These are phyloP conservation scores for Suillus americanus DNA, from an alignment of 768 basidiomycete genomes.

Conservation along the genomic window DNA sequence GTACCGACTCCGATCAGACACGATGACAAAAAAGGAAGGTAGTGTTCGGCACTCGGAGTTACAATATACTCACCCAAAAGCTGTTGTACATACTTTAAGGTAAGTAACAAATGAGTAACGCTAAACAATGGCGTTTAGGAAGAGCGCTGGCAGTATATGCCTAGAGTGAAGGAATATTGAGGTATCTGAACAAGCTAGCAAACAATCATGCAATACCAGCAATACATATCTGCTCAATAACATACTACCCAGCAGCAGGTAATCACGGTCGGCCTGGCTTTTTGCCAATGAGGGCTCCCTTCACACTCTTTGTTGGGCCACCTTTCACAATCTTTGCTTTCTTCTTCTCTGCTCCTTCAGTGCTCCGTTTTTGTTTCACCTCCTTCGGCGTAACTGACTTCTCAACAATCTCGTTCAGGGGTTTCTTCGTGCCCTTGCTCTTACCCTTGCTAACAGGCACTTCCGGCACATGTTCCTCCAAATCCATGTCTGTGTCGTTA, in stretches of 20 bases:
- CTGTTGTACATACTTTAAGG: neutral
- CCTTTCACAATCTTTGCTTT: conserved; percentile 43
- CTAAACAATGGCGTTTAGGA: neutral
- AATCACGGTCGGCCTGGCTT: conserved; percentile 39
- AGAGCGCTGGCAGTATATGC: neutral
- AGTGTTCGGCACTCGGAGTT: conserved; percentile 16
- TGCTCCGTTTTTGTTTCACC: conserved; percentile 52
- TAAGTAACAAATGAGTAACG: neutral
- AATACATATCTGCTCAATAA: neutral
- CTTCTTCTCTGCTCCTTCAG: conserved; percentile 53
- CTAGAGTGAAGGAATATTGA: neutral
- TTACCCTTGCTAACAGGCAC: neutral
- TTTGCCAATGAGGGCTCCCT: conserved; percentile 54
- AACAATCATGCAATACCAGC: neutral
- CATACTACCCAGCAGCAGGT: neutral
- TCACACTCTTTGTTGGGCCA: conserved; percentile 49
- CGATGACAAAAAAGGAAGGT: conserved; percentile 26
- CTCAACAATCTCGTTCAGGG: conserved; percentile 16
- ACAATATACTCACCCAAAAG: neutral
- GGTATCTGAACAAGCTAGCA: neutral
- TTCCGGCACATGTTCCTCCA: neutral
- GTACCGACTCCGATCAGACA: neutral
- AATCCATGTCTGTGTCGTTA: neutral
- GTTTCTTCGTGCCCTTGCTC: conserved; percentile 10
- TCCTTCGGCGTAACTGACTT: conserved; percentile 43